phyloP scores from a whole-genome alignment of 768 basidiomycete species.

The Antrodiella citrinella region DNA sequence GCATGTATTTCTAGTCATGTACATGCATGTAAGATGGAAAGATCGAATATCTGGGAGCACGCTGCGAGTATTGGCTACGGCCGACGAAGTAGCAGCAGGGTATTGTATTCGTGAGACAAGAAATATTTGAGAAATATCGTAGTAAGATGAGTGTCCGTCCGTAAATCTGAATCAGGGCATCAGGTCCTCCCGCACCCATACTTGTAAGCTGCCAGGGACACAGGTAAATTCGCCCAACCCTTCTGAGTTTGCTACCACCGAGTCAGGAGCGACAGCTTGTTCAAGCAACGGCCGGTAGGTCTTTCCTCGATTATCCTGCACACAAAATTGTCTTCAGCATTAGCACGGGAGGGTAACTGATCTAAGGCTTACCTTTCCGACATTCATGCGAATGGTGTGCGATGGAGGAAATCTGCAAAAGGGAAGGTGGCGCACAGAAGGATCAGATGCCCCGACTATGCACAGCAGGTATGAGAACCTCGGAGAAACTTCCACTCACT shows the following conservation, averaged over 20 bases:
- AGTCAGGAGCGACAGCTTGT: slow-evolving; percentile 5
- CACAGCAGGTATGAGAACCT: neutral
- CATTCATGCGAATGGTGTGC: slow-evolving; percentile 56
- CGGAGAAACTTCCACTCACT: slow-evolving; percentile 2
- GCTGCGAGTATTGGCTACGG: too few relatives aligned
- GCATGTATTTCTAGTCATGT: neutral
- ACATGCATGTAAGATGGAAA: neutral
- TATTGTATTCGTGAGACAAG: too few relatives aligned
- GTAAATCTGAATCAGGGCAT: neutral
- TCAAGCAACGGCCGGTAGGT: slow-evolving; percentile 44
- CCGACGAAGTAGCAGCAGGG: too few relatives aligned
- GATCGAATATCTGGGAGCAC: slow-evolving; percentile 9
- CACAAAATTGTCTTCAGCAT: slow-evolving; percentile 12
- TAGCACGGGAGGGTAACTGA: slow-evolving; percentile 15
- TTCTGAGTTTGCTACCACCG: slow-evolving; percentile 39
- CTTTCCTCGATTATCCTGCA: slow-evolving; percentile 25
- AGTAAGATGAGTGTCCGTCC: too few relatives aligned
- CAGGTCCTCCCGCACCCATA: slow-evolving; percentile 38
- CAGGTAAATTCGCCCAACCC: slow-evolving; percentile 68
- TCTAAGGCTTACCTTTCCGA: slow-evolving; percentile 43
- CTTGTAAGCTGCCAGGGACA: slow-evolving; percentile 43
- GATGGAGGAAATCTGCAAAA: slow-evolving; percentile 22
- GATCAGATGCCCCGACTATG: neutral
- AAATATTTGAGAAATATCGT: too few relatives aligned
- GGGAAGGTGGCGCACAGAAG: neutral